Base-by-base conservation (phyloP, 306 rosid genomes). In the Casuarina equisetifolia region DNA sequence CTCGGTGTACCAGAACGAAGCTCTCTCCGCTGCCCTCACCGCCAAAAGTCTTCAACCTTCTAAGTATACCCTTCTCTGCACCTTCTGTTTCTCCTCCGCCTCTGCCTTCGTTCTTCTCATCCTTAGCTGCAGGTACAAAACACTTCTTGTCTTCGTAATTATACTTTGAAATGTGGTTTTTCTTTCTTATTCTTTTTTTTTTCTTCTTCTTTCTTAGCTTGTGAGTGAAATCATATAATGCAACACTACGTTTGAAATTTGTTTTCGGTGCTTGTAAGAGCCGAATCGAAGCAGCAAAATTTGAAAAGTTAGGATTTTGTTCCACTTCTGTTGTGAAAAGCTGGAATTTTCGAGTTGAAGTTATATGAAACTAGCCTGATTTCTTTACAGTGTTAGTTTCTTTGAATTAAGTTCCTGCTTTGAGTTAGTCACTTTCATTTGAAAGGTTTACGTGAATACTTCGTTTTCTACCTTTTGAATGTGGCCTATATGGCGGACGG, bases 1-100 rank as follows among this genome's bases (percentile, higher is more conserved):
- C 88, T 62, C 85, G 1, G 92, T 90, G 4, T 92, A 95, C 45
- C 97, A 92, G 82, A 91, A 92, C 81, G 90, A 91, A 74, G 64
- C 91, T 3, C 78, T 92, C 11, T 95, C 97, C 5, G 90, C 96
- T 3, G 93, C 89, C 16, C 94, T 95, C 57, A 95, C 97, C 38
- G 84, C 96, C 80, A 88, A 75, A 70, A 92, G 99, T 70, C 77
- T 92, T 62, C 97, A 81, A 11, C 97, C 97, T 82, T 85, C 97
- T 36, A 88, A 83, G 40, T 82, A 80, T 81, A 79, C 92, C 10
- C 72, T 90, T 82, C 75, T 91, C 48, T 84, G 84, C 74, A 76
- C 84, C 84, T 66, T 88, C 78, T 91, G 83, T 40, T 82, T 92
- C 89, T 88, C 90, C 80, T 84, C 90, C 49, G 89, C 84, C 66